phyloP scores from a whole-genome alignment of 2,329 filamentous ascomycete species.

The Sclerotinia nivalis region DNA sequence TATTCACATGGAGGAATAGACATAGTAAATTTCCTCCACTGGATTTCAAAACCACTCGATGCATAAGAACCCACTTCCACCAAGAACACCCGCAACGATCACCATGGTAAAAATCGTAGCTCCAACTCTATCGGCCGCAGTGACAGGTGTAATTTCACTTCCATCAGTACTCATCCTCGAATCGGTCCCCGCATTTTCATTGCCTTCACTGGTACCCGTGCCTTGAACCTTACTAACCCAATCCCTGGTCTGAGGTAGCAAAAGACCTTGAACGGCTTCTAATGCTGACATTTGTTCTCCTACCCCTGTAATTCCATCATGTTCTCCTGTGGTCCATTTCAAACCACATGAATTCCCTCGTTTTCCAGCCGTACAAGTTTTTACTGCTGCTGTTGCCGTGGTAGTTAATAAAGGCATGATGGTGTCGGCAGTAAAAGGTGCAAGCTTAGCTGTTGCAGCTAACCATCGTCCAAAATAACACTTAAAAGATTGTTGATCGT shows the following conservation, averaged over 20 bases:
- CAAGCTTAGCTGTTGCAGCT: constrained; percentile 57
- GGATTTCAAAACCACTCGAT: constrained; percentile 20
- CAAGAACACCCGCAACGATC: constrained; percentile 52
- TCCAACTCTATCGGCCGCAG: constrained; percentile 63
- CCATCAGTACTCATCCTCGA: constrained; percentile 15
- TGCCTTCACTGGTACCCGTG: constrained; percentile 53
- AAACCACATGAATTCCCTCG: constrained; percentile 63
- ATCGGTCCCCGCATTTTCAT: constrained; percentile 33
- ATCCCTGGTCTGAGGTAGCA: constrained; percentile 39
- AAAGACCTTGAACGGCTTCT: constrained; percentile 43
- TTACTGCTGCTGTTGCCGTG: constrained; percentile 60
- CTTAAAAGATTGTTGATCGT: constrained; percentile 66
- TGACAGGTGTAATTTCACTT: constrained; percentile 32
- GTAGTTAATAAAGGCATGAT: constrained; percentile 55
- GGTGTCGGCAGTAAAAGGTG: constrained; percentile 53
- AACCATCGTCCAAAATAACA: constrained; percentile 63
- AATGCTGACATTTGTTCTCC: constrained; percentile 60
- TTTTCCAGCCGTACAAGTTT: constrained; percentile 60
- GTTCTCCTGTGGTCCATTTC: constrained; percentile 53
- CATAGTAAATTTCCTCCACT: constrained; percentile 9
- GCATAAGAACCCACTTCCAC: constrained; percentile 56
- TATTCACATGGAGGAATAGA: constrained; percentile 6
- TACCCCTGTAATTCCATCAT: constrained; percentile 52
- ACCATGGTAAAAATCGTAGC: constrained; percentile 65
- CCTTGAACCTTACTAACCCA: constrained; percentile 52